Base-by-base conservation (phyloP, 805 yeast species). In the Candida berthetii region DNA sequence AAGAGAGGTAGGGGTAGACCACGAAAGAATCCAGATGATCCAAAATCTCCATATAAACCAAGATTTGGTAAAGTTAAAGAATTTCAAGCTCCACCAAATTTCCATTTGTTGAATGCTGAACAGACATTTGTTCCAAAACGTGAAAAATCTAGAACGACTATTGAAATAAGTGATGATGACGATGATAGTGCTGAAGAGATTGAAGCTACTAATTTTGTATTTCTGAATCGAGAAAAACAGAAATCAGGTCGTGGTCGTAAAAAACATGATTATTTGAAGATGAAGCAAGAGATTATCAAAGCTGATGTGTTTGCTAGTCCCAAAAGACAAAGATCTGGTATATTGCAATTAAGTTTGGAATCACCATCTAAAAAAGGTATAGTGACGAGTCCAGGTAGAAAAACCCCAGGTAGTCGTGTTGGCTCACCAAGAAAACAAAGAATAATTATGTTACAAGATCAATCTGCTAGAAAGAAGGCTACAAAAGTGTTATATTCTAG, bases 401-500 rank as follows among this genome's bases (percentile, higher is more conserved):
- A 42, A 42, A 61, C 68, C 3, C 72, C 74, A 1, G 65, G 58
- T 44, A 78, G 78, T 1, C 51, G 69, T 42, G 69, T 67, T 38
- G 79, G 76, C 3, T 53, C 74, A 10, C 62, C 63, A 16, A 69
- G 76, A 11, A 80, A 80, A 3, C 17, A 53, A 1, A 72, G 64
- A 7, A 46, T 66, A 33, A 27, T 15, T 4, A 42, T 40, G 15
- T n/a, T 32, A 13, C 57, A 54, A 28, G 75, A 78, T 42, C 54
- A 57, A 35, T 65, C 75, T 2, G 85, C 85, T 2, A 54, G 74
- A 20, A 69, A 69, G 47, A 56, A 72, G 43, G 79, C 85, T 0
- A 56, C 65, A 18, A 50, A 50, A 19, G 58, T 64, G 4, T 35
- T 55, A 2, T 49, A 53, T 17, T 35, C 46, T 3, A 45, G 31